Percentiles rank a stretch among this genome's conserved stretches.
These are phyloP conservation scores for Byssochlamys sp. DNA, from an alignment of 2,329 filamentous ascomycete species.

Conservation along the genomic window DNA sequence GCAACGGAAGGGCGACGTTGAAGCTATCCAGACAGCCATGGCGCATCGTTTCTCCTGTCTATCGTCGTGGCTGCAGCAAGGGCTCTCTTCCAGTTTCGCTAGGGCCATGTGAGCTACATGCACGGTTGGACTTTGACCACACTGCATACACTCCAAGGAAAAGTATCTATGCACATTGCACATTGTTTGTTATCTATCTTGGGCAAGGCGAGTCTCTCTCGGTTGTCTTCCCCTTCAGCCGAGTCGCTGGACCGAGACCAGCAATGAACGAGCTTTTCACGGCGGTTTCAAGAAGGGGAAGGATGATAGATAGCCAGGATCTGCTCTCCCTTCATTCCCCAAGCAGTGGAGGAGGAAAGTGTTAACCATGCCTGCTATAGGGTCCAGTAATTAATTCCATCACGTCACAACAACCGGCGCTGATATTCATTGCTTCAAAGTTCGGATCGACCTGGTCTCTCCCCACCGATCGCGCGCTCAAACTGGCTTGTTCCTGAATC, in stretches of 20 bases:
- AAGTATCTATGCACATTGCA: neutral
- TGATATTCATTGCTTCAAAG: neutral
- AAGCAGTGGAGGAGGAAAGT: neutral
- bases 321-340: neutral
- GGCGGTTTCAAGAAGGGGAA: neutral
- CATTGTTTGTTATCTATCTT: neutral
- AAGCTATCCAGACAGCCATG: neutral
- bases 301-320: neutral
- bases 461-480: neutral
- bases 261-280: neutral
- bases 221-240: neutral
- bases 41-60: neutral
- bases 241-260: neutral
- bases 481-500: neutral
- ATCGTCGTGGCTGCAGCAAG: neutral
- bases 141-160: neutral
- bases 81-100: neutral
- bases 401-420: neutral
- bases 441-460: neutral
- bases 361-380: neutral
- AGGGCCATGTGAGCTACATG: neutral
- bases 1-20: neutral
- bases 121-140: neutral
- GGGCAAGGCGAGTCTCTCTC: neutral
- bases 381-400: neutral